phyloP scores from a whole-genome alignment of 2,329 filamentous ascomycete species.

The Trichothecium sympodiale region DNA sequence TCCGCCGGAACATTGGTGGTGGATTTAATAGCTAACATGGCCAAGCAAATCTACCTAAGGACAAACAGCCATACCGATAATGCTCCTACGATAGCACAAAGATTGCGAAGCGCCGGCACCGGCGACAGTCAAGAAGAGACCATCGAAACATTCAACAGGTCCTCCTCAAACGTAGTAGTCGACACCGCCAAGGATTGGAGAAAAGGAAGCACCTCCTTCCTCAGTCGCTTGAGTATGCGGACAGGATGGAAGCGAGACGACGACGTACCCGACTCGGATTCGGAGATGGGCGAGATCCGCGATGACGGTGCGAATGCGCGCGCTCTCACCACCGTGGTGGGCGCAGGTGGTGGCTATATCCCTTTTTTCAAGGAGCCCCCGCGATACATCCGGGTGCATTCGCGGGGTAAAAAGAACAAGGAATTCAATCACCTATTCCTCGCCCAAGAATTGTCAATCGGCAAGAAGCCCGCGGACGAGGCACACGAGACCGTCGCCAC shows the following conservation, averaged over 20 bases:
- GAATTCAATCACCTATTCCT: slow-evolving; percentile 85
- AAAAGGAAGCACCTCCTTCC: slow-evolving; percentile 63
- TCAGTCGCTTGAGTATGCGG: slow-evolving; percentile 68
- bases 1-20: background rate
- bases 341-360: slow-evolving; percentile 59
- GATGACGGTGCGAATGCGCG: slow-evolving; percentile 74
- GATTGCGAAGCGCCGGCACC: slow-evolving; percentile 38
- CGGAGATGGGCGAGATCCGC: slow-evolving; percentile 56
- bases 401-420: slow-evolving; percentile 67
- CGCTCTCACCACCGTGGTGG: slow-evolving; percentile 68
- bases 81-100: slow-evolving; percentile 42
- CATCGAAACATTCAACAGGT: slow-evolving; percentile 29
- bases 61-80: slow-evolving; percentile 24
- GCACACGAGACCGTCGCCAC: slow-evolving; percentile 18
- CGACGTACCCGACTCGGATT: slow-evolving; percentile 50
- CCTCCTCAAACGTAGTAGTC: slow-evolving; percentile 22
- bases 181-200: slow-evolving; percentile 52
- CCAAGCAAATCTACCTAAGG: slow-evolving; percentile 30
- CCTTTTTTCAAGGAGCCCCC: slow-evolving; percentile 83
- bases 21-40: too few species aligned
- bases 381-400: slow-evolving; percentile 76
- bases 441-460: slow-evolving; percentile 68
- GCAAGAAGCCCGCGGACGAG: slow-evolving; percentile 32
- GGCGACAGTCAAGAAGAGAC: slow-evolving; percentile 40
- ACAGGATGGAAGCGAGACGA: slow-evolving; percentile 63